Percentiles rank a stretch among this genome's conserved stretches.
Evolutionary conservation across 1,284 basidiomycete species (phyloP).

Genomic region (Gomphus bonarii): DNA sequence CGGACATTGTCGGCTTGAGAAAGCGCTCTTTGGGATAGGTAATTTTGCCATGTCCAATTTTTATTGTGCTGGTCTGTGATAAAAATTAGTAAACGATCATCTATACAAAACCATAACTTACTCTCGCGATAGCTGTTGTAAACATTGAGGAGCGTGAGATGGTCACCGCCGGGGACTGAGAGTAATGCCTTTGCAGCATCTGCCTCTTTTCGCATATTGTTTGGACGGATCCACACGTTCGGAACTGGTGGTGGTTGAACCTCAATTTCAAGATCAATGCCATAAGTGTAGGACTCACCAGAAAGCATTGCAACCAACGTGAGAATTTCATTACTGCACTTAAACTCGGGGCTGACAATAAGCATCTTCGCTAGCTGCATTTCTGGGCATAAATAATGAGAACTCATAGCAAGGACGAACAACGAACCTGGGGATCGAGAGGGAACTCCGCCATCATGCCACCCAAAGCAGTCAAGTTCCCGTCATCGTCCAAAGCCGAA

Average conservation of each 20-base stretch:
- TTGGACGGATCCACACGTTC: constrained; percentile 88
- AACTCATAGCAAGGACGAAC: not conserved
- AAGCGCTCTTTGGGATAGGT: constrained; percentile 77
- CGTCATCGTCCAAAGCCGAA: constrained; percentile 89
- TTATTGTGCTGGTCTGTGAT: constrained; percentile 58
- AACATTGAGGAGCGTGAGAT: constrained; percentile 90
- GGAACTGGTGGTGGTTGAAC: constrained; percentile 49
- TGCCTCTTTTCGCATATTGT: constrained; percentile 80
- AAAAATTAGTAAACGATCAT: not conserved
- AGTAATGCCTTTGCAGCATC: constrained; percentile 87
- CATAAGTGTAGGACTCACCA: constrained; percentile 33
- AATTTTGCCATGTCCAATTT: constrained; percentile 93
- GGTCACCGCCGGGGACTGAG: constrained; percentile 91
- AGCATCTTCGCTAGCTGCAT: constrained; percentile 83
- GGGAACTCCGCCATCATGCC: constrained; percentile 97
- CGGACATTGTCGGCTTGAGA: constrained; percentile 95
- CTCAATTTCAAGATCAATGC: not conserved
- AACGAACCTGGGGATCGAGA: constrained; percentile 80
- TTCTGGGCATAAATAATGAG: not conserved
- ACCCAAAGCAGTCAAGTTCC: constrained; percentile 82
- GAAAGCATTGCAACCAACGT: constrained; percentile 96
- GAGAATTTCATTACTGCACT: constrained; percentile 92
- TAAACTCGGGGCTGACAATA: constrained; percentile 89
- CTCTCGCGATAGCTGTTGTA: constrained; percentile 90
- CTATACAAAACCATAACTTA: constrained; percentile 26